Evolutionary conservation across 2,329 filamentous ascomycete genomes (phyloP).

Genomic region (Rachicladosporium sp.): DNA sequence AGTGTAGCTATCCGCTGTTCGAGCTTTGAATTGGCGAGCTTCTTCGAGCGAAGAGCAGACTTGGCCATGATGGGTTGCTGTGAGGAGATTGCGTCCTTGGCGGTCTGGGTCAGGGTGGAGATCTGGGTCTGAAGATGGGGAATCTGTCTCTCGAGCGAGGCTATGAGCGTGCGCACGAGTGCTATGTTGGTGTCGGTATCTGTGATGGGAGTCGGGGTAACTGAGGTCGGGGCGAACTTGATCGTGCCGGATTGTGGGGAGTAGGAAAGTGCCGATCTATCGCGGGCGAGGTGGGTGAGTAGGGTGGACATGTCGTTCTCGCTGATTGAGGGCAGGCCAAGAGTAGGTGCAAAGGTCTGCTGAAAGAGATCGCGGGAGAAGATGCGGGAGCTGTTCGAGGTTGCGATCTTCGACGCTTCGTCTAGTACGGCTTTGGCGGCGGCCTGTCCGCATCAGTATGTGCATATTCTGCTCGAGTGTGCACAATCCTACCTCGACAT

Average conservation of each 20-base stretch:
- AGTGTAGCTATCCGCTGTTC: slow-evolving; percentile 60
- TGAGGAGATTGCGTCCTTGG: slow-evolving; percentile 55
- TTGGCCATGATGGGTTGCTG: slow-evolving; percentile 68
- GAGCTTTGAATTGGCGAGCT: slow-evolving; percentile 63
- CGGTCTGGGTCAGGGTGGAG: slow-evolving; percentile 38
- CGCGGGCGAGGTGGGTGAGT: slow-evolving; percentile 33
- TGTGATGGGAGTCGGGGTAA: slow-evolving; percentile 44
- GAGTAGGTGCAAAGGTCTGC: slow-evolving; percentile 12
- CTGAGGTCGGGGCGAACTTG: slow-evolving; percentile 50
- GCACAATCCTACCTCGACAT: slow-evolving; percentile 39
- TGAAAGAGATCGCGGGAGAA: slow-evolving; percentile 21
- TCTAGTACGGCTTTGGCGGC: slow-evolving; percentile 31
- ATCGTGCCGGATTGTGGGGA: slow-evolving; percentile 41
- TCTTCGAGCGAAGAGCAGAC: slow-evolving; percentile 70
- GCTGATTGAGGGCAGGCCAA: slow-evolving; percentile 20
- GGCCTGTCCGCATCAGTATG: slow-evolving; percentile 10
- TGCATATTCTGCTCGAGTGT: neutral
- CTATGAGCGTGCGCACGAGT: slow-evolving; percentile 61
- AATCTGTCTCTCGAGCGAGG: slow-evolving; percentile 54
- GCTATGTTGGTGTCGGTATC: slow-evolving; percentile 73
- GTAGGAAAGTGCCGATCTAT: slow-evolving; percentile 36
- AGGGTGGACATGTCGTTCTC: slow-evolving; percentile 36
- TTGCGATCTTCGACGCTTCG: slow-evolving; percentile 18
- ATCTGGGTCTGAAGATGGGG: slow-evolving; percentile 49
- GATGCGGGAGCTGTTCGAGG: slow-evolving; percentile 22